These are phyloP conservation scores for Bipolaris zeicola DNA, from an alignment of 2,329 filamentous ascomycete genomes.

Conservation along the genomic window DNA sequence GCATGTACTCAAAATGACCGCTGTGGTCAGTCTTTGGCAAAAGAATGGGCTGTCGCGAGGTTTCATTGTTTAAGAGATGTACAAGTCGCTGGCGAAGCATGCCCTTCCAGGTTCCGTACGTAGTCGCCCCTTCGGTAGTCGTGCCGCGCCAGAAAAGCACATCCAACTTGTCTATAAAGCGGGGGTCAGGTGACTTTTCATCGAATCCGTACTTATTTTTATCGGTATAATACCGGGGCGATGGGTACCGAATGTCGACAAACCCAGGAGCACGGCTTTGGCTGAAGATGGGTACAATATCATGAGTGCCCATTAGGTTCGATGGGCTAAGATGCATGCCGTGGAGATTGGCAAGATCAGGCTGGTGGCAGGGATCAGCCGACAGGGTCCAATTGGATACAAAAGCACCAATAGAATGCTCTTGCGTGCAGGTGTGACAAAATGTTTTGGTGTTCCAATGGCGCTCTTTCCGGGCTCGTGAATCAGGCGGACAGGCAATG, in stretches of 20 bases:
- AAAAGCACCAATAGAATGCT: slow-evolving; percentile 71
- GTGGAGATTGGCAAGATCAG: slow-evolving; percentile 75
- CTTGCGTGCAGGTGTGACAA: slow-evolving; percentile 66
- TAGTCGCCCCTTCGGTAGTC: slow-evolving; percentile 59
- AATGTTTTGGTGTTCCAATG: slow-evolving; percentile 69
- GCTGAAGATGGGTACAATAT: slow-evolving; percentile 76
- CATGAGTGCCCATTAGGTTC: slow-evolving; percentile 64
- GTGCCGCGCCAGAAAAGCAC: slow-evolving; percentile 77
- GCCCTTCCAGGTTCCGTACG: slow-evolving; percentile 64
- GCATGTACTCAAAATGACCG: slow-evolving; percentile 61
- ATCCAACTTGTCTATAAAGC: slow-evolving; percentile 67
- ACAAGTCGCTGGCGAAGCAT: slow-evolving; percentile 74
- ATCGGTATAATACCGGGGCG: slow-evolving; percentile 65
- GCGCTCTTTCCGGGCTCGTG: slow-evolving; percentile 62
- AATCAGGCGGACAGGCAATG: slow-evolving; percentile 66
- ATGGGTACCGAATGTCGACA: slow-evolving; percentile 76
- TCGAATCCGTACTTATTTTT: slow-evolving; percentile 61
- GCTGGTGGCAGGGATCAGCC: slow-evolving; percentile 74
- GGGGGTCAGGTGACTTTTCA: slow-evolving; percentile 57
- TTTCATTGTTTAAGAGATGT: slow-evolving; percentile 59
- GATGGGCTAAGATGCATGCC: slow-evolving; percentile 73
- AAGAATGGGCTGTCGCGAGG: slow-evolving; percentile 38
- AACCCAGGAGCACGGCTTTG: slow-evolving; percentile 74
- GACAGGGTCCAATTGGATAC: slow-evolving; percentile 68
- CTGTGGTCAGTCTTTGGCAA: slow-evolving; percentile 56